phyloP scores from a whole-genome alignment of 768 basidiomycete genomes.

The Leccinum rimulosum region DNA sequence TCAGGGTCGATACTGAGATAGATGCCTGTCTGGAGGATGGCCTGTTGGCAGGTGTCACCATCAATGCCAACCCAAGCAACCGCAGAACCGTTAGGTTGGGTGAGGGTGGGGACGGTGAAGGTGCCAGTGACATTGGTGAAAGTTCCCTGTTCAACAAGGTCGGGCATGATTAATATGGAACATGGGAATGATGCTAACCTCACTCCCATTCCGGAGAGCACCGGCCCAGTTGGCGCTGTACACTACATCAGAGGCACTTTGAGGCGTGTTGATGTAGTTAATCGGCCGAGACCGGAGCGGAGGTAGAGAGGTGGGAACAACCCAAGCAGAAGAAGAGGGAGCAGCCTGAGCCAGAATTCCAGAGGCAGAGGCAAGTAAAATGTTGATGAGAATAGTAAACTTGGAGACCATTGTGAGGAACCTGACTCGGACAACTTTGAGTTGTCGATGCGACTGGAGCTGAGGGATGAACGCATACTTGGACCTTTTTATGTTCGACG shows the following conservation, averaged over 20 bases:
- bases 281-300: too few relatives aligned
- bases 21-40: too few relatives aligned
- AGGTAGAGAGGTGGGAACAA: too few relatives aligned
- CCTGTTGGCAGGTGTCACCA: too few relatives aligned
- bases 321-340: too few relatives aligned
- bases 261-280: too few relatives aligned
- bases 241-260: background rate
- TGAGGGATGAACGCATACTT: too few relatives aligned
- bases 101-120: background rate
- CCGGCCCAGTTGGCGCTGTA: background rate
- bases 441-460: too few relatives aligned
- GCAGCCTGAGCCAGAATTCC: too few relatives aligned
- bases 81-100: background rate
- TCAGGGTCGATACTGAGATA: too few relatives aligned
- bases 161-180: background rate
- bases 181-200: background rate
- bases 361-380: too few relatives aligned
- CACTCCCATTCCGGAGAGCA: background rate
- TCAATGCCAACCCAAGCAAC: background rate
- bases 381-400: background rate
- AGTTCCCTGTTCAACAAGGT: background rate
- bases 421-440: background rate
- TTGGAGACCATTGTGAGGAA: background rate
- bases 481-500: too few relatives aligned
- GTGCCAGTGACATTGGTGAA: background rate